Base-by-base conservation (phyloP, 1,139 yeast species). In the Wickerhamiella infanticola region DNA sequence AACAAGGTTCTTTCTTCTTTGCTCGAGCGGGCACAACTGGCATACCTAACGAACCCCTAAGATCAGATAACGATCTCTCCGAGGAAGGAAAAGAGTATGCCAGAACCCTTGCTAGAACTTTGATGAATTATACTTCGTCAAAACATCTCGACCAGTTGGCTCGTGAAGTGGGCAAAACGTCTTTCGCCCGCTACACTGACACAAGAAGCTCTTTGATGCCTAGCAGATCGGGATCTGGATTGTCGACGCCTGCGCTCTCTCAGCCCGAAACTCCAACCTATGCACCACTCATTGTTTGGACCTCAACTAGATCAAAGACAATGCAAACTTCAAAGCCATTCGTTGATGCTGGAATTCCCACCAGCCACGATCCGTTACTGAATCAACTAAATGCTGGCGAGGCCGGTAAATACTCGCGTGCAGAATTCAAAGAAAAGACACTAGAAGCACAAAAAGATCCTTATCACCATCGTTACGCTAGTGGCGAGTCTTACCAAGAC, bases 401-500 rank as follows among this genome's bases (percentile, higher is more conserved):
- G 7, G 81, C 80, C 11, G 94, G 85, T 25, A 79, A 77, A 35
- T 63, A 85, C 65, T 60, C 74, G 0, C 75, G 70, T 31, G 77
- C 70, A 13, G 80, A 83, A 57, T 72, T 88, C 49, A 63, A 68
- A 51, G 59, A 63, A 40, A 66, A 69, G 53, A 84, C 67, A 58
- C 94, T 95, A 0, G 72, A 68, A 2, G 96, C 86, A 54, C 50
- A 66, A 47, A 67, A 69, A 50, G 96, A 88, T 61, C 95, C 95
- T 2, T 93, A 90, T 60, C 96, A 90, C 62, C 90, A 82, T 61
- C 71, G 98, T 49, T 90, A 77, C 61, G 85, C 95, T 5, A 72
- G 97, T 47, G 85, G 94, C 0, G 99, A 90, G 63, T 83, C 94
- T 47, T 90, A 86, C 60, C 98, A 90, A 63, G 98, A 90, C 62